These are phyloP conservation scores for Solanum paucissectum DNA, from an alignment of 257 asterid genomes.

Conservation along the genomic window DNA sequence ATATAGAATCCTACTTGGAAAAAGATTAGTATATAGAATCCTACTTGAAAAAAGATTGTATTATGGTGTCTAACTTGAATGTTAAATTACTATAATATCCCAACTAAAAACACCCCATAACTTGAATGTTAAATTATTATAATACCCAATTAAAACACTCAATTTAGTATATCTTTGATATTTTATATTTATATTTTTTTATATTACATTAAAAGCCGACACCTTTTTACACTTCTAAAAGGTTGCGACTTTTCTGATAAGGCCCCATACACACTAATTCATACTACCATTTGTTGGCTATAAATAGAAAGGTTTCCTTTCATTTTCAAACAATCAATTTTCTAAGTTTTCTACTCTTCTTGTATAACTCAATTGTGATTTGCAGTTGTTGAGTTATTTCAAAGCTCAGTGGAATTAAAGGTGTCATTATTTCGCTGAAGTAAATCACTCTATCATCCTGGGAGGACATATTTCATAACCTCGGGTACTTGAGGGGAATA, in stretches of 20 bases:
- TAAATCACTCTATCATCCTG: background rate
- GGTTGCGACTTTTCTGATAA: background rate
- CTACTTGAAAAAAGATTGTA: too few species aligned
- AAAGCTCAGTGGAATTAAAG: background rate
- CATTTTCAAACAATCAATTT: background rate
- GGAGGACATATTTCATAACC: background rate
- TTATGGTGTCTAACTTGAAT: too few species aligned
- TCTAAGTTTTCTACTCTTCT: background rate
- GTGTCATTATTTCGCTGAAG: background rate
- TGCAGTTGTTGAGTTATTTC: background rate
- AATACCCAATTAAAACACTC: background rate
- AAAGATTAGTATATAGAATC: too few species aligned
- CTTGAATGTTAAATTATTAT: too few species aligned
- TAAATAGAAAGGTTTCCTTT: background rate
- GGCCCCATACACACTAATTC: background rate
- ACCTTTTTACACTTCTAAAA: background rate
- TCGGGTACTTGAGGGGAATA: background rate
- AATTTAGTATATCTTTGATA: too few species aligned
- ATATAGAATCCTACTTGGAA: too few species aligned
- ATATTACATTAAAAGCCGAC: background rate
- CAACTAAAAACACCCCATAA: background rate
- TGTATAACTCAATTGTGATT: background rate
- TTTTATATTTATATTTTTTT: too few species aligned
- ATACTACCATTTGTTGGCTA: background rate
- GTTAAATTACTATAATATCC: background rate